Base-by-base conservation (phyloP, 2,329 filamentous ascomycete species). In the Calonectria montana region DNA sequence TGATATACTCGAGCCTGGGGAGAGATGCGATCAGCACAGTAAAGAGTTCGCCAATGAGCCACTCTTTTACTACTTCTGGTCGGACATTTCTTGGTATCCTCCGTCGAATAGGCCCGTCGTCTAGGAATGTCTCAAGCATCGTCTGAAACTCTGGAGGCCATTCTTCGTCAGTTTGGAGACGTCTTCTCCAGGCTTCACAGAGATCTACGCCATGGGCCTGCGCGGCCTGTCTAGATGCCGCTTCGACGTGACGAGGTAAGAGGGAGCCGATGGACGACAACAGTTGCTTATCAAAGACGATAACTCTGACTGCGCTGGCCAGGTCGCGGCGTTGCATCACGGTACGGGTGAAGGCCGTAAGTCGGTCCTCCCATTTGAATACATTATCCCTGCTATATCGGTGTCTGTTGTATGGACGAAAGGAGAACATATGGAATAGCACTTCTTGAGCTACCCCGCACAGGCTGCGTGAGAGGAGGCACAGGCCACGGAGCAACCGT, bases 61-160 rank as follows among this genome's bases (percentile, higher is more conserved):
- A 64, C 18, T 64, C 41, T 8, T 31, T 10, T 43, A 64, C 9
- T 23, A 64, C 43, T 12, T 64, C n/a, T 6, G 41, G 43, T 27
- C 31, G 27, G 13, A 47, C 31, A 6, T 15, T 31, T 23, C 23
- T 47, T 47, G 61, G 61, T 23, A 45, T 7, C 21, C 43, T 48
- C 61, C 16, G 23, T 23, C 61, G 61, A n/a, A 29, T 16, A 21
- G 41, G n/a, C 29, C n/a, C 15, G 25, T 64, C 61, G 12, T 64
- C 43, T 21, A 64, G 29, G 25, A 64, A 64, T 4, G 61, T 37
- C 31, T 37, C 27, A 15, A 64, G 31, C 6, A 64, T 29, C 13
- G 43, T 50, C 25, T 48, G 29, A 10, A 64, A 64, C 27, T 64
- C 61, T 7, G 61, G 61, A 23, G 61, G 61, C 61, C 43, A 50